These are phyloP conservation scores for Zygoascus hellenicus DNA, from an alignment of 1,139 yeast species.

Conservation along the genomic window DNA sequence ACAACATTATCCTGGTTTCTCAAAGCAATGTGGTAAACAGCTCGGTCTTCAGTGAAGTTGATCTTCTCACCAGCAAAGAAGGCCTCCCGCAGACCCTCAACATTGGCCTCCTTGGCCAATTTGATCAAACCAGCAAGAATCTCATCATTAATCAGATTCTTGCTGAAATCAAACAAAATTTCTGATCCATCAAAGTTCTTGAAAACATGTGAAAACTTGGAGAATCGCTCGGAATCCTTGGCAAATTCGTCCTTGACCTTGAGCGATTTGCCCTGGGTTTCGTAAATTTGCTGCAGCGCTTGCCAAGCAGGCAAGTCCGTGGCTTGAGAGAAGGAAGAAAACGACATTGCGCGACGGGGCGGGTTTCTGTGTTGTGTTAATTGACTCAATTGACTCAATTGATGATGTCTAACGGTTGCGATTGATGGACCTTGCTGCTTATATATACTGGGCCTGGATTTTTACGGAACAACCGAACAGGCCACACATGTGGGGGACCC, in stretches of 20 bases:
- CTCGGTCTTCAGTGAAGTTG: conserved; percentile 93
- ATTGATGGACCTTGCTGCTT: no score
- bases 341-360: conserved; percentile 29
- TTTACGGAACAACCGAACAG: no score
- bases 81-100: conserved; percentile 79
- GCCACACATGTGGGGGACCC: background rate
- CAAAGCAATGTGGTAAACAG: conserved; percentile 93
- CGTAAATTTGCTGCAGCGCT: conserved; percentile 63
- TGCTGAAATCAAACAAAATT: conserved; percentile 90
- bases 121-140: conserved; percentile 59
- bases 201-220: conserved; percentile 70
- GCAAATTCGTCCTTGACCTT: conserved; percentile 73
- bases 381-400: no score
- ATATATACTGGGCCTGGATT: no score
- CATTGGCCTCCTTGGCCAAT: conserved; percentile 86
- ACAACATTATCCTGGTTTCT: conserved; percentile 82
- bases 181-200: conserved; percentile 79
- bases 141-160: conserved; percentile 85
- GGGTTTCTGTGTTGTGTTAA: no score
- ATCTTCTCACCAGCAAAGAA: conserved; percentile 92
- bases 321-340: conserved; percentile 57
- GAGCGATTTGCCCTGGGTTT: conserved; percentile 59
- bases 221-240: conserved; percentile 67
- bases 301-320: conserved; percentile 82
- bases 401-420: no score